Percentiles rank a stretch among this genome's conserved stretches.
Conservation (phyloP, 106 monocot genomes). For the Xerophyta viscosa region DNA sequence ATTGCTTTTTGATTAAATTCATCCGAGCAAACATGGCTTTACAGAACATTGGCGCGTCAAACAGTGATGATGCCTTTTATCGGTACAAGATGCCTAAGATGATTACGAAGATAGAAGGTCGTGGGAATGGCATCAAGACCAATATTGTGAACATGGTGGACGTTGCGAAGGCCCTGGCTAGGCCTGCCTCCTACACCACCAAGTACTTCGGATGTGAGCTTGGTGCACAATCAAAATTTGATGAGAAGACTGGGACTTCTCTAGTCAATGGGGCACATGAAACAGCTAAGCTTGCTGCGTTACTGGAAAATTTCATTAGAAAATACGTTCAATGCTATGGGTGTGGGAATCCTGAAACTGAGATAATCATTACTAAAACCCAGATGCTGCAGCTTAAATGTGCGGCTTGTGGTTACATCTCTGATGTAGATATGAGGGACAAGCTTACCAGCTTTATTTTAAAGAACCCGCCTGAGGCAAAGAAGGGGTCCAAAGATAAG, state of each 20-base stretch:
- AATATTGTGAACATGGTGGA: conserved; percentile 61
- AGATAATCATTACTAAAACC: conserved; percentile 35
- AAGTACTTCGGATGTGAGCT: conserved; percentile 62
- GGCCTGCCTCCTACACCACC: conserved; percentile 43
- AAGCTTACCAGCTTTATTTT: conserved; percentile 49
- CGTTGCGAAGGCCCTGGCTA: conserved; percentile 45
- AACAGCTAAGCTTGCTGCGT: conserved; percentile 36
- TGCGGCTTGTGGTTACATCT: conserved; percentile 49
- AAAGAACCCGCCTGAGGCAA: conserved; percentile 52
- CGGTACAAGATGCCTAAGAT: conserved; percentile 57
- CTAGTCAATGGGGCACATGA: conserved; percentile 56
- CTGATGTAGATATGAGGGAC: conserved; percentile 53
- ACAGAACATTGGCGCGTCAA: conserved; percentile 47
- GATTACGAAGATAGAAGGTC: conserved; percentile 48
- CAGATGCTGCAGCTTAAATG: conserved; percentile 44
- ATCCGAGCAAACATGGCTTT: conserved; percentile 23
- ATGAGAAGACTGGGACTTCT: conserved; percentile 39
- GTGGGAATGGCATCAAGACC: conserved; percentile 61
- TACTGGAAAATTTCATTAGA: conserved; percentile 48
- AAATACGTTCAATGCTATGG: conserved; percentile 51
- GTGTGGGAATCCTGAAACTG: conserved; percentile 55
- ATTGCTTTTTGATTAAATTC: background rate
- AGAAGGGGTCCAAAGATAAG: conserved; percentile 51
- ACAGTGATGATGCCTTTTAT: conserved; percentile 54
- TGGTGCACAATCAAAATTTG: conserved; percentile 56